Evolutionary conservation across 2,329 filamentous ascomycete genomes (phyloP), one percentile per base, ranked within the genome.

Genomic region (Cladorrhinum sp.): DNA sequence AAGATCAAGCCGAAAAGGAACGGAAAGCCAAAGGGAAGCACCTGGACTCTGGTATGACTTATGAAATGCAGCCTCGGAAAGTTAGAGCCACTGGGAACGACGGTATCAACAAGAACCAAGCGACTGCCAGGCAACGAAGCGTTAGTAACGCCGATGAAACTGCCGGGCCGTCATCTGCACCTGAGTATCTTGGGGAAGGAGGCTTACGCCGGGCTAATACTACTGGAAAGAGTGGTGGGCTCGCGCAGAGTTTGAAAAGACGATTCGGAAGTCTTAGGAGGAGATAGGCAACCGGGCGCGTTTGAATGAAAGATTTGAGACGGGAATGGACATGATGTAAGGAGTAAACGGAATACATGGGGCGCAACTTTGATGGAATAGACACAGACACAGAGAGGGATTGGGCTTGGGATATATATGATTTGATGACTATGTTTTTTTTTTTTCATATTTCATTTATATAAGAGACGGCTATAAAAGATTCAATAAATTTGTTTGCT

Each of bases 1-100:
- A 89, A 32, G 91, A 93, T 68, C 84, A 84, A 64, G 83, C 85
- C 1, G 75, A 87, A 22, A 90, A 89, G 72, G 81, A 83, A 24
- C 80, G 85, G 70, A 84, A 82, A 69, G 66, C 66, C 23, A 55
- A 67, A 54, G 67, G 68, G 20, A 68, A 68, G 41, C 71, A 73
- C 58, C 66, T 62, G 51, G 55, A 38, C 10, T 27, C 45, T 62
- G 56, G 50, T 55, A 65, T 50, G 65, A 67, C 12, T 70, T 82
- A 80, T 64, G 83, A 86, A 69, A 79, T 85, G 77, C 77, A 79
- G 57, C 70, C 77, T n/a, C 59, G 62, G 62, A 67, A 24, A 56
- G 63, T 9, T 66, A 62, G 5, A 66, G 67, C 2, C 59, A 68
- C 13, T 45, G 53, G 36, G 1, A n/a, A 22, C 7, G 38, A 56